Conservation (phyloP, 768 basidiomycete species). For the Rubroboletus pulcherrimus region DNA sequence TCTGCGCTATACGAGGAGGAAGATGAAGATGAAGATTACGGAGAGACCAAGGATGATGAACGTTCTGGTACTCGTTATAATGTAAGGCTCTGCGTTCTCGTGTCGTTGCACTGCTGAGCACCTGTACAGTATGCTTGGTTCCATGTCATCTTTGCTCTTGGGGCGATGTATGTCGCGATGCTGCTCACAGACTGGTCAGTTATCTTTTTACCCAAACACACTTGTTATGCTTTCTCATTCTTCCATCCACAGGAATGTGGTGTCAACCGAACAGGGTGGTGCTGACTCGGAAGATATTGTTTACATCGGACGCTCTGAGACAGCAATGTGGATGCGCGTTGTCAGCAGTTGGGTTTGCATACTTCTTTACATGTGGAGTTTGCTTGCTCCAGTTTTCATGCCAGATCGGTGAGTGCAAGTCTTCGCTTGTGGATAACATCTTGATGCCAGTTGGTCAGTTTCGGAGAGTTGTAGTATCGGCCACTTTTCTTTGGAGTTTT, state of each 20-base stretch:
- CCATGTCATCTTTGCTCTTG: slow-evolving; percentile 95
- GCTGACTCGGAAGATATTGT: slow-evolving; percentile 64
- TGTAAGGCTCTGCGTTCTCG: slow-evolving; percentile 41
- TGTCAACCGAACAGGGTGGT: slow-evolving; percentile 51
- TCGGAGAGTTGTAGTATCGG: slow-evolving; percentile 22
- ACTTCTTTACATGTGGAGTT: slow-evolving; percentile 79
- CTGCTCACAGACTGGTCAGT: slow-evolving; percentile 94
- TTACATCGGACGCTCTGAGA: slow-evolving; percentile 91
- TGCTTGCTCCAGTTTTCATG: slow-evolving; percentile 84
- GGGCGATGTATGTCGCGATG: slow-evolving; percentile 97
- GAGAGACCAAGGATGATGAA: slow-evolving; percentile 87
- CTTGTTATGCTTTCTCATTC: slow-evolving; percentile 1
- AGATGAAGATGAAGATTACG: slow-evolving; percentile 68
- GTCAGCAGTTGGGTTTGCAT: slow-evolving; percentile 96
- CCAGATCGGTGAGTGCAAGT: slow-evolving; percentile 70
- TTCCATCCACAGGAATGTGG: slow-evolving; percentile 57
- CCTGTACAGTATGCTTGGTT: slow-evolving; percentile 88
- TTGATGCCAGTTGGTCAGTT: slow-evolving; percentile 15
- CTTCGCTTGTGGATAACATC: background rate
- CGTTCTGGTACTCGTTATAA: slow-evolving; percentile 92
- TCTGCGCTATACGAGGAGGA: slow-evolving; percentile 82
- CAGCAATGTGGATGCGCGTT: slow-evolving; percentile 99
- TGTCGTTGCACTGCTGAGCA: background rate
- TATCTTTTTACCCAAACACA: background rate
- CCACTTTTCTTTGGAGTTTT: background rate